Evolutionary conservation across 257 asterid genomes (phyloP), one percentile per base, ranked within the genome.

Genomic region (Craterostigma plantagineum): DNA sequence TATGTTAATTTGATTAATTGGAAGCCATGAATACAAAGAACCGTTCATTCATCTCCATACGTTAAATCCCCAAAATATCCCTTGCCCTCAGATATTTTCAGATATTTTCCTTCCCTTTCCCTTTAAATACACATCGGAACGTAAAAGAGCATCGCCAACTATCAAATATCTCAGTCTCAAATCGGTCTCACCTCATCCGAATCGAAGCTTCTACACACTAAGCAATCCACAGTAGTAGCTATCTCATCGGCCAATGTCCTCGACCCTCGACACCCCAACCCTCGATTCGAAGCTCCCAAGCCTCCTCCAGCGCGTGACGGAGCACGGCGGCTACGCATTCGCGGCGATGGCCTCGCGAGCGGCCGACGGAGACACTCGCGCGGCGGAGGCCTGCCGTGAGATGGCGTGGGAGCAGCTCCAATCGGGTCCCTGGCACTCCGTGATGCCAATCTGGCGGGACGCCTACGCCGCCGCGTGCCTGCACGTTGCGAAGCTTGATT

Each of bases 321-420:
- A 72, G 49, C 83, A 82, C 52, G 98, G 98, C 40, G 98, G 98
- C 13, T 87, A 82, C 42, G 81, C 86, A 53, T 87, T 69, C 72
- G 75, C 71, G 40, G 64, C 83, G 35, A 70, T 87, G 77, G 68
- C 62, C 9, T 41, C 70, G 7, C 62, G 58, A 10, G 95, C 98
- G 12, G 81, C 82, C 30, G 69, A 72, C 33, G 95, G 90, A 11
- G 95, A 87, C 63, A 38, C 60, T 36, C 54, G 70, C 14, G 93
- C 93, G 45, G 98, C 98, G 57, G 98, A 87, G 81, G 93, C 82
- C 38, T 84, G 95, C 16, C 69, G 53, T 57, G 98, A 87, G 60
- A 64, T 87, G 79, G 98, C 98, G 4, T 87, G 98, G 98, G 98
- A 87, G 52, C 98, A 87, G 69, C 76, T 87, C 30, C 95, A 87